Percentiles rank a stretch among this genome's conserved stretches.
phyloP scores from a whole-genome alignment of 1,139 yeast genomes.

The Suhomyces ambrosiae region DNA sequence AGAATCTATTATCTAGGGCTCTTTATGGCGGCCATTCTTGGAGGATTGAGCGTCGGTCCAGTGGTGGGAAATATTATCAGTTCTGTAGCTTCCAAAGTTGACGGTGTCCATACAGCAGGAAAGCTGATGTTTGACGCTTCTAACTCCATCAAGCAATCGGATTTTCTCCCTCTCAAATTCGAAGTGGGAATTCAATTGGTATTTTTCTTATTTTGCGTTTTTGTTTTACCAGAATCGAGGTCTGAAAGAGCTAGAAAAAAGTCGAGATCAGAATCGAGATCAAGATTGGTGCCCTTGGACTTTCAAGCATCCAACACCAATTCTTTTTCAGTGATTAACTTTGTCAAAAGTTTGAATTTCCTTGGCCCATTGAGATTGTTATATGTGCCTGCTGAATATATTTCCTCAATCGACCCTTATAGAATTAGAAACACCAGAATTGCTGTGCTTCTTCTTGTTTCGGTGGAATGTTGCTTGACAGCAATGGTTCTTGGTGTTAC shows the following conservation, averaged over 20 bases:
- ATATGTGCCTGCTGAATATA: conserved; percentile 40
- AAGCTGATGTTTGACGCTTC: conserved; percentile 3
- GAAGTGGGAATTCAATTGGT: conserved; percentile 31
- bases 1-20: conserved; percentile 60
- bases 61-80: conserved; percentile 47
- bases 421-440: conserved; percentile 23
- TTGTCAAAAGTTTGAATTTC: conserved; percentile 23
- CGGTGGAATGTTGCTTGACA: conserved; percentile 47
- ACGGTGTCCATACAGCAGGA: neutral
- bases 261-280: conserved; percentile 45
- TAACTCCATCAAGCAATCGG: conserved; percentile 18
- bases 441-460: conserved; percentile 48
- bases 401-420: conserved; percentile 16
- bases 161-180: conserved; percentile 34
- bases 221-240: conserved; percentile 59
- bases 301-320: neutral
- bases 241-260: conserved; percentile 37
- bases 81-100: conserved; percentile 4
- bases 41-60: conserved; percentile 70
- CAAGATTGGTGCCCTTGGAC: neutral
- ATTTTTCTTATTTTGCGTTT: conserved; percentile 30
- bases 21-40: conserved; percentile 56
- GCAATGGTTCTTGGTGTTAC: conserved; percentile 37
- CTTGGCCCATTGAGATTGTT: conserved; percentile 51
- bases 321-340: neutral